Base-by-base conservation (phyloP, 139 green algal genomes). In the Eudorina sp. region DNA sequence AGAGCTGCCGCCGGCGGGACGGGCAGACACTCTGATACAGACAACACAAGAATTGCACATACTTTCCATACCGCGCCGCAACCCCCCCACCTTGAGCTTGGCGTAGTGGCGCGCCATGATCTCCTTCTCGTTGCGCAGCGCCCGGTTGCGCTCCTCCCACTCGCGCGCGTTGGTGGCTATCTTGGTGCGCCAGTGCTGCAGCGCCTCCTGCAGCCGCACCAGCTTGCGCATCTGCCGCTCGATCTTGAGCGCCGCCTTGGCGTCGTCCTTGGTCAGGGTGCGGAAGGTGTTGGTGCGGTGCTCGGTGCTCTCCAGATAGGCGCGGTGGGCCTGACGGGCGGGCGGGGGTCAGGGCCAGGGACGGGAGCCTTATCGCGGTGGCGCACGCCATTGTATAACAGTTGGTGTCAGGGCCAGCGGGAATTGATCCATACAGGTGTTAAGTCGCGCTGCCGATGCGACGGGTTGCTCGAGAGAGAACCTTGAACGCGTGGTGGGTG, bases 171-270 rank as follows among this genome's bases (percentile, higher is more conserved):
- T 97, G 83, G 92, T 95, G 60, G 93, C 88, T 48, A 97, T 97
- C 94, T 97, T 98, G 70, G 93, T 95, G 69, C 96, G 91, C 96
- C 96, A 98, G 90, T 97, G 94, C 75, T 91, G 84, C 62, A 98
- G 84, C 13, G 90, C 86, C 53, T 98, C 94, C 92, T 97, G 94
- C 70, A 97, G 91, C 34, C 93, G 94, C 46, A 95, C 82, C 23
- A 98, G 94, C 90, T 96, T 96, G 73, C 92, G 93, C 94, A 97
- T 97, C 87, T 95, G 92, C 84, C 95, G 94, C 93, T 98, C 96
- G 77, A 98, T 98, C 66, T 97, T 92, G 55, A 89, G 88, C 41
- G 96, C 96, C 45, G 91, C 93, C 68, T 88, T 69, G 31, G 94
- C 93, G 81, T 98, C 96, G 68, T 93, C 95, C 84, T 95, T 93